Evolutionary conservation across 306 rosid genomes (phyloP).

Genomic region (Pueraria montana): DNA sequence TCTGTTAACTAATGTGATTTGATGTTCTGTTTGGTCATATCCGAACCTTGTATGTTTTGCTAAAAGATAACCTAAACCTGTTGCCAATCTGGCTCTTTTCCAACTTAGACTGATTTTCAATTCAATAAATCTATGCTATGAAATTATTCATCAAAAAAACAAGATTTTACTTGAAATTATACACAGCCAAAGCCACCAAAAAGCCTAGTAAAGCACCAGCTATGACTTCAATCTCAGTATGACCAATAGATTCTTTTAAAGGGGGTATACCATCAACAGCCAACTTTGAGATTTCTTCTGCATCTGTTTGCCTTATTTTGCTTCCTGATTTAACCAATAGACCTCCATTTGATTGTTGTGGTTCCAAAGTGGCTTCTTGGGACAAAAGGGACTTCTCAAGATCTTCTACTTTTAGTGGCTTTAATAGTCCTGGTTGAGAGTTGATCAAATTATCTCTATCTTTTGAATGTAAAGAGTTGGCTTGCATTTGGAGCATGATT

Average conservation of each 20-base stretch:
- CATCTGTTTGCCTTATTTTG: slow-evolving; percentile 50
- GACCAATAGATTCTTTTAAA: slow-evolving; percentile 81
- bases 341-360: slow-evolving; percentile 48
- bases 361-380: slow-evolving; percentile 52
- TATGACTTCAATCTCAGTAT: slow-evolving; percentile 81
- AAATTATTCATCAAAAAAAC: slow-evolving; percentile 26
- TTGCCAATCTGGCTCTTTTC: background rate
- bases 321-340: slow-evolving; percentile 46
- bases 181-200: slow-evolving; percentile 66
- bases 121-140: slow-evolving; percentile 16
- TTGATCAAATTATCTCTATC: slow-evolving; percentile 56
- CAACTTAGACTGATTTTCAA: background rate
- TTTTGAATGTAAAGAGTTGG: slow-evolving; percentile 45
- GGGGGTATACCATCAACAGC: slow-evolving; percentile 40
- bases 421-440: slow-evolving; percentile 60
- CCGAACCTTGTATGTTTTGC: background rate
- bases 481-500: slow-evolving; percentile 46
- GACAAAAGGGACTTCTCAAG: slow-evolving; percentile 52
- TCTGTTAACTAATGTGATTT: background rate
- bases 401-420: slow-evolving; percentile 46
- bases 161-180: slow-evolving; percentile 41
- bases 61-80: slow-evolving; percentile 1
- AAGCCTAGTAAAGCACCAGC: slow-evolving; percentile 87
- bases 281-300: slow-evolving; percentile 52
- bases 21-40: background rate